Percentiles rank a stretch among this genome's conserved stretches.
Evolutionary conservation across 495 filamentous ascomycete species (phyloP).

Genomic region (Peziza echinospora): DNA sequence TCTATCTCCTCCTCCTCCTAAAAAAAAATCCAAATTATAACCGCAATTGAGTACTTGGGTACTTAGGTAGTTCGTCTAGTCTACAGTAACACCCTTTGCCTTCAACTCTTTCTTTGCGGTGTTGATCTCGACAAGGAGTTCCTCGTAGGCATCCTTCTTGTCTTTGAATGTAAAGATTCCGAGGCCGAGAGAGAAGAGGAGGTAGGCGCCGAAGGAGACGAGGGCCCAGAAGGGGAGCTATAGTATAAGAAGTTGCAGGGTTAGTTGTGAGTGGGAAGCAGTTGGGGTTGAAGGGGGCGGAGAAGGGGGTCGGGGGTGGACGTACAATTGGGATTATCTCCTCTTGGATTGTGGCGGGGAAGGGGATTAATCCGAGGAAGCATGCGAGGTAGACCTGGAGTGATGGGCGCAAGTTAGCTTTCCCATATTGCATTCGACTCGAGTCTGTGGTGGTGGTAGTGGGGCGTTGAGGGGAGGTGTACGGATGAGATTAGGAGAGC

Average conservation of each 20-base stretch:
- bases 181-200: conserved; percentile 74
- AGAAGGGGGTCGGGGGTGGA: conserved; percentile 1
- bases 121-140: conserved; percentile 41
- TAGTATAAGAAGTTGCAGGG: not conserved
- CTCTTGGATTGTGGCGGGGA: conserved; percentile 48
- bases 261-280: not conserved
- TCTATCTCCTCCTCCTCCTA: not conserved
- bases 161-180: conserved; percentile 93
- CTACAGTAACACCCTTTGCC: conserved; percentile 50
- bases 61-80: conserved; percentile 25
- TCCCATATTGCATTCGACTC: not conserved
- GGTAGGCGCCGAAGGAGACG: conserved; percentile 80
- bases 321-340: conserved; percentile 50
- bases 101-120: conserved; percentile 43
- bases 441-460: no score
- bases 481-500: conserved; percentile 75
- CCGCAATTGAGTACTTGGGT: no score
- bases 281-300: not conserved
- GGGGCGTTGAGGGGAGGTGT: conserved; percentile 12
- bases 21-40: no score
- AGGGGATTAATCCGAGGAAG: conserved; percentile 64
- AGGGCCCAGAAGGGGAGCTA: conserved; percentile 84
- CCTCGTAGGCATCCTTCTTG: conserved; percentile 73
- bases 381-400: conserved; percentile 57
- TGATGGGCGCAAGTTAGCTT: not conserved